Evolutionary conservation across 2,329 filamentous ascomycete species (phyloP).

Genomic region (Epichloe sylvatica): DNA sequence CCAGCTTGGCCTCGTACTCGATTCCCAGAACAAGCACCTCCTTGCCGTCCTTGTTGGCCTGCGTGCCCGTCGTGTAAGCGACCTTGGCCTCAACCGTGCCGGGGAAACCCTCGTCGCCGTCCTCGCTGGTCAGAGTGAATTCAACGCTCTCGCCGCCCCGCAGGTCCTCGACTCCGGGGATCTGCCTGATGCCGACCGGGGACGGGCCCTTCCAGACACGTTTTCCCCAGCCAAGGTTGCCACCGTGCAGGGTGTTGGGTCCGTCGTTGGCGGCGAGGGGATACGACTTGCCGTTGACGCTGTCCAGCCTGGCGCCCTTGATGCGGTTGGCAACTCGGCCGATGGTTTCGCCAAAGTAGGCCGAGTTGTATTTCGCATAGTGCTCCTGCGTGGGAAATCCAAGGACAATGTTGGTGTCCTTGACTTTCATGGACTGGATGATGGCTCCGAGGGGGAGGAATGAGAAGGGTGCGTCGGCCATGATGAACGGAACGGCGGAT

Average conservation of each 20-base stretch:
- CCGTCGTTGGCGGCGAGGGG: conserved; percentile 62
- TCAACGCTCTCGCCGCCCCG: conserved; percentile 51
- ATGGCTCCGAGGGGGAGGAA: conserved; percentile 68
- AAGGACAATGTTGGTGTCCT: conserved; percentile 73
- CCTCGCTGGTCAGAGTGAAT: conserved; percentile 53
- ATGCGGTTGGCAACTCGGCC: conserved; percentile 76
- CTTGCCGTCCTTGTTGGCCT: conserved; percentile 43
- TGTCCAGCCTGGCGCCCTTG: conserved; percentile 52
- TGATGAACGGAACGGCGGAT: conserved; percentile 9
- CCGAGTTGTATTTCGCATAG: conserved; percentile 61
- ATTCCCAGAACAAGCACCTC: conserved; percentile 62
- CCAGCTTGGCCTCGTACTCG: conserved; percentile 78
- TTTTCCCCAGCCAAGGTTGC: conserved; percentile 67
- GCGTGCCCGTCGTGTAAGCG: conserved; percentile 63
- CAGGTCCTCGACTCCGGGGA: conserved; percentile 36
- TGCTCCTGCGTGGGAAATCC: conserved; percentile 63
- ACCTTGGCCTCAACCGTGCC: conserved; percentile 68
- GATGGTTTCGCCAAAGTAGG: conserved; percentile 88
- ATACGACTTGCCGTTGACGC: conserved; percentile 59
- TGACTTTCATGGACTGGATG: conserved; percentile 68
- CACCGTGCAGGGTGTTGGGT: conserved; percentile 62
- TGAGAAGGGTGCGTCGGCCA: conserved; percentile 38
- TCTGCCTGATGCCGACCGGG: conserved; percentile 35
- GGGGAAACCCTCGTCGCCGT: conserved; percentile 84
- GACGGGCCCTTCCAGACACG: conserved; percentile 60